Percentiles rank a stretch among this genome's conserved stretches.
phyloP scores from a whole-genome alignment of 805 yeast genomes.

The Candida pseudofarinosa region DNA sequence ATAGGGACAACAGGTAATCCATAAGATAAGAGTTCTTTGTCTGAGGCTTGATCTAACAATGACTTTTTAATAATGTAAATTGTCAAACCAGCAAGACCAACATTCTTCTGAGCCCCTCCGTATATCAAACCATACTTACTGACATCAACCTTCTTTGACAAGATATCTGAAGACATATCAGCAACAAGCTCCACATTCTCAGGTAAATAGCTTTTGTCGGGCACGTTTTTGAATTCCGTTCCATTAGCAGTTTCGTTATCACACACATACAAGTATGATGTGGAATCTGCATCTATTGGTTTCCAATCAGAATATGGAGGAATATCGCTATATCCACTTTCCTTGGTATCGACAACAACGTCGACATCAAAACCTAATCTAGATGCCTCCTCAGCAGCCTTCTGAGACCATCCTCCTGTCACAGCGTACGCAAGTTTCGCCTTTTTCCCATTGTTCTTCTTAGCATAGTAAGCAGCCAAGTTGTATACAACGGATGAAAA shows the following conservation, averaged over 20 bases:
- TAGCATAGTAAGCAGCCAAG: conserved; percentile 69
- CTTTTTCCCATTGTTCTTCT: conserved; percentile 57
- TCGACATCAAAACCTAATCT: conserved; percentile 78
- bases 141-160: conserved; percentile 78
- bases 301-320: conserved; percentile 69
- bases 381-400: conserved; percentile 79
- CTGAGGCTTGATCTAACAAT: conserved; percentile 63
- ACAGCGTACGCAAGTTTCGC: conserved; percentile 85
- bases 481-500: conserved; percentile 86
- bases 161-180: conserved; percentile 90
- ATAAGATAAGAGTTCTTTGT: conserved; percentile 52
- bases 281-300: conserved; percentile 47
- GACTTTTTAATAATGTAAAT: conserved; percentile 84
- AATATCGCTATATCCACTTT: conserved; percentile 57
- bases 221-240: conserved; percentile 62
- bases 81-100: conserved; percentile 94
- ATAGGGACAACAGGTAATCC: conserved; percentile 83
- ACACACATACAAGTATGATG: conserved; percentile 85
- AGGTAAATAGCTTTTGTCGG: conserved; percentile 55
- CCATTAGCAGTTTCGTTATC: conserved; percentile 98
- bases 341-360: conserved; percentile 62
- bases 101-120: conserved; percentile 98
- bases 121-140: conserved; percentile 81
- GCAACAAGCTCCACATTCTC: conserved; percentile 77
- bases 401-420: conserved; percentile 93